Conservation (phyloP, 108 stramenopile species). For the Cylindrotheca fusiformis region DNA sequence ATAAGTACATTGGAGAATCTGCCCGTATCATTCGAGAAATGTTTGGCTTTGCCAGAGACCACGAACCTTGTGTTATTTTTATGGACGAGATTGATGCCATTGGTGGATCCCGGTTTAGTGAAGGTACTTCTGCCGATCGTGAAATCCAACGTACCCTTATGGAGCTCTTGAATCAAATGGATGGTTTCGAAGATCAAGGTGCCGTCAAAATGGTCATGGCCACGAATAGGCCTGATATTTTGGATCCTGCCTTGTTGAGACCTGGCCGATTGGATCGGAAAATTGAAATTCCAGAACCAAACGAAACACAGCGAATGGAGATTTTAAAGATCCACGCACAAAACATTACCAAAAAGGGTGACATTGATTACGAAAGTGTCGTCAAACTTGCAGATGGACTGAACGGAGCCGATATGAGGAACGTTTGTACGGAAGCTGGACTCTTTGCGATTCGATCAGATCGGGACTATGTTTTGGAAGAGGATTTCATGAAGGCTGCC, state of each 20-base stretch:
- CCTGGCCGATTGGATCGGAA: constrained; percentile 99
- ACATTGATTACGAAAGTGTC: constrained; percentile 96
- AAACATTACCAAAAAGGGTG: constrained; percentile 93
- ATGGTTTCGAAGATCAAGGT: constrained; percentile 96
- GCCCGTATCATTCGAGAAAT: constrained; percentile 98
- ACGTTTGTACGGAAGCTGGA: constrained; percentile 98
- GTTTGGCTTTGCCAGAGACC: constrained; percentile 97
- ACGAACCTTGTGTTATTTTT: constrained; percentile 98
- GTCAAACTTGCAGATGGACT: constrained; percentile 97
- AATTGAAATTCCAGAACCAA: constrained; percentile 99
- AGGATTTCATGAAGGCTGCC: constrained; percentile 99
- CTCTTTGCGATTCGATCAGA: constrained; percentile 97
- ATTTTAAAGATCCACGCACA: constrained; percentile 97
- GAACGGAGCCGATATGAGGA: constrained; percentile 98
- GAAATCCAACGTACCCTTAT: constrained; percentile 99
- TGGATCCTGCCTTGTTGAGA: constrained; percentile 97
- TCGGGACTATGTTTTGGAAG: constrained; percentile 96
- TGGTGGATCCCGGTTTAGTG: constrained; percentile 94
- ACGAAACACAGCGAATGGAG: constrained; percentile 94
- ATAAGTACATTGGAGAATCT: constrained; percentile 99
- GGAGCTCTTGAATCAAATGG: constrained; percentile 99
- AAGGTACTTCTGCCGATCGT: constrained; percentile 95
- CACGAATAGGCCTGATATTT: constrained; percentile 98
- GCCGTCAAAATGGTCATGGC: constrained; percentile 99
- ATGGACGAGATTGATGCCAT: constrained; percentile 99